phyloP scores from a whole-genome alignment of 768 basidiomycete species.

The Gyrodon lividus region DNA sequence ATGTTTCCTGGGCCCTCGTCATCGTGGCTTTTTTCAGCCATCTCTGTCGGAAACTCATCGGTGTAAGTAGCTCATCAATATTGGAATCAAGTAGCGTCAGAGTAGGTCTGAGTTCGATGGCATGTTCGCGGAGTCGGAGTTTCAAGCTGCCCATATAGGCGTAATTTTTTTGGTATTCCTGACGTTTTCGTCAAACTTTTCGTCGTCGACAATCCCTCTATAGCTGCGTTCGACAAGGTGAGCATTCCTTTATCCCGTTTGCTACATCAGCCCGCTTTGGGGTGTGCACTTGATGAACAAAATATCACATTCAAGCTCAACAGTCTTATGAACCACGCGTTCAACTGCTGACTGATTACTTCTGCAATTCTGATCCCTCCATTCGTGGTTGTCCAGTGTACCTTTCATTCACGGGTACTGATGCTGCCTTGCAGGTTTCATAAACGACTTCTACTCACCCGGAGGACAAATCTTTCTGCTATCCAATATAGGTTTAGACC shows the following conservation, averaged over 20 bases:
- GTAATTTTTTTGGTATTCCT: too few species aligned
- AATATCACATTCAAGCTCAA: constrained; percentile 48
- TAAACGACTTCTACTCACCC: background rate
- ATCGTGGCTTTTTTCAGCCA: too few species aligned
- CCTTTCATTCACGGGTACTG: background rate
- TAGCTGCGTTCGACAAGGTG: background rate
- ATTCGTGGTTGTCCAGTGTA: background rate
- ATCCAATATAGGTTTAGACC: background rate
- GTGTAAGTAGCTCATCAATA: too few species aligned
- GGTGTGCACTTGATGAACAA: constrained; percentile 34
- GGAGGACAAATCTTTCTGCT: background rate
- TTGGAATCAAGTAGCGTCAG: too few species aligned
- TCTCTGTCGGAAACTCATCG: background rate
- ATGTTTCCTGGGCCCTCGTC: too few species aligned
- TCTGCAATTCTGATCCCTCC: constrained; percentile 44
- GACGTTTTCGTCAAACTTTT: background rate
- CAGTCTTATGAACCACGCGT: constrained; percentile 42
- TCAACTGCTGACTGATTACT: constrained; percentile 41
- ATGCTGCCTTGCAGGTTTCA: background rate
- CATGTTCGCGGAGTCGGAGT: constrained; percentile 6
- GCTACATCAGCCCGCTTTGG: background rate
- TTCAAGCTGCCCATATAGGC: background rate
- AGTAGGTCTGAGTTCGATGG: too few species aligned
- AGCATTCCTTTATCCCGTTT: background rate
- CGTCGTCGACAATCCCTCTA: background rate